Evolutionary conservation across 2,329 filamentous ascomycete species (phyloP), one percentile per base, ranked within the genome.

Genomic region (Trichoderma atroviride): DNA sequence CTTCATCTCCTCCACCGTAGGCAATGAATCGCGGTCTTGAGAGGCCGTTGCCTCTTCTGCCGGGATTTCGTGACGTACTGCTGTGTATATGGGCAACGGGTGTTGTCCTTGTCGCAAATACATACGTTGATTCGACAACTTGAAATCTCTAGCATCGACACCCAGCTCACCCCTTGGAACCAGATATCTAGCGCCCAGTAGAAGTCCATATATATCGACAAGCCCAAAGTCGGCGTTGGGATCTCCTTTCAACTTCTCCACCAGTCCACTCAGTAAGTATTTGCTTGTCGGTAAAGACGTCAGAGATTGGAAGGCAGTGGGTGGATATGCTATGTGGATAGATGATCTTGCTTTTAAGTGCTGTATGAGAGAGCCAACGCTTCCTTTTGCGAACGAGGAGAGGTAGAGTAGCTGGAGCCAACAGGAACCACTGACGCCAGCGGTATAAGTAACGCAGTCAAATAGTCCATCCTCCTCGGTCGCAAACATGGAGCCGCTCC

Each of bases 281-380:
- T 97, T 97, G 81, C 95, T 97, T 0, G 96, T 98, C 0, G 96
- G 96, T 0, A 95, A 90, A 7, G 92, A 91, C n/a, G 91, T 92
- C 16, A 98, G 85, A 5, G 96, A 85, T 24, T 91, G 86, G 58
- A 98, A 88, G 0, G 94, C 94, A 29, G 91, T 88, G 0, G 94
- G 94, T 0, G 96, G 96, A 73, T 96, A 97, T 0, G 95, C 95
- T 74, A 99, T 96, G 76, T 99, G 96, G 2, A 96, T 87, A 1
- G 91, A 91, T 4, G 97, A 86, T 31, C 96, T 88, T 61, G 90
- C 87, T 79, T 97, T 98, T 66, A 99, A 82, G 76, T 99, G 96
- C 11, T 94, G 88, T 50, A 97, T 87, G 24, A 97, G 84, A 47
- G 84, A 87, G 27, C 85, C 83, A 73, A 97, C 87, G 71, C 87